Base-by-base conservation (phyloP, 345 rosid genomes). In the Pistacia atlantica region DNA sequence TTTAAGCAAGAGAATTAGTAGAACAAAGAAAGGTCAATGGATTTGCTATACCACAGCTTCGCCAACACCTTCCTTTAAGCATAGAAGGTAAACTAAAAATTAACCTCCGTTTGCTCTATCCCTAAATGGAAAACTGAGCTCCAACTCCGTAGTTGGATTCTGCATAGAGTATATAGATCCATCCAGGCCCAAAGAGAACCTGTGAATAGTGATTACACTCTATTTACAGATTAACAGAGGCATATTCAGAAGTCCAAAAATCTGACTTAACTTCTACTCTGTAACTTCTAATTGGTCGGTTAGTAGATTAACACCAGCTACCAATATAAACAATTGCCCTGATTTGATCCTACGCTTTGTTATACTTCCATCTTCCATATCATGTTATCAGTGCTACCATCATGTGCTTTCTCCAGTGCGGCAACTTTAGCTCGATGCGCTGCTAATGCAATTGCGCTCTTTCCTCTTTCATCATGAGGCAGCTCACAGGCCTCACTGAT, bases 381-480 rank as follows among this genome's bases (percentile, higher is more conserved):
- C 85, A 73, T 80, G 79, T 73, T 83, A 67, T 78, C 83, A 28
- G 72, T 65, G 78, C 78, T 12, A 62, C 68, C 49, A 69, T 80
- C 84, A 37, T 65, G 81, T 45, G 84, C 80, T 8, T 84, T 87
- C 85, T 90, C 95, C 77, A 92, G 77, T 69, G 98, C 89, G 5
- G 90, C 91, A 76, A 94, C 88, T 85, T 92, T 94, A 16, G 90
- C 90, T 61, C 84, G 82, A 76, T 87, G 89, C 8, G 90, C 89
- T 75, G 87, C 87, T 68, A 82, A 74, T 9, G 87, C 85, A 2
- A 79, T 67, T 0, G 74, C 80, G 65, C 80, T 84, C 84, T 90
- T 94, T 62, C 82, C 88, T 82, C 85, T 81, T 72, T 86, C 96
- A 33, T 90, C 98, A 42, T 85, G 93, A 42, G 90, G 57, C n/a